Base-by-base conservation (phyloP, 306 rosid species). In the Corylus heterophylla region DNA sequence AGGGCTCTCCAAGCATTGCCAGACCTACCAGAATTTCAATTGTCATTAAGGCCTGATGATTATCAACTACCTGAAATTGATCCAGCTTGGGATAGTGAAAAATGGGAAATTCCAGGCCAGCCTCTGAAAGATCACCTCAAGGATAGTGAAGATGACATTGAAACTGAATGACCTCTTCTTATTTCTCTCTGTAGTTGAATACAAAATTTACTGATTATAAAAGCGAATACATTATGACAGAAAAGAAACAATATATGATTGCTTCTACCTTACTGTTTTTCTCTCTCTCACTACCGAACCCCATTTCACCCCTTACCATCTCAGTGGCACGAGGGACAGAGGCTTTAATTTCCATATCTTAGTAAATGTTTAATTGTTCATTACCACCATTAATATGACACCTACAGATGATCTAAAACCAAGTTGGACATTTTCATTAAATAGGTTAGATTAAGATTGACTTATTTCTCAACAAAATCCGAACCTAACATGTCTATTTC, bases 1-100 rank as follows among this genome's bases (percentile, higher is more conserved):
- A 95, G 99, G 88, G 87, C 71, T 84, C 88, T 91, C 13, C 96
- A 89, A 82, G 71, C 83, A 78, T 82, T 95, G 85, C 99, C 99
- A 45, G 98, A 91, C 8, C 84, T 95, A 69, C 99, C 99, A 50
- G 97, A 95, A 71, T 95, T 95, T 56, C 93, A 93, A 80, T 85
- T 93, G 74, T 95, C 99, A 79, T 79, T 93, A 68, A 88, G 80
- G 35, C 98, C 99, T 18, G 98, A 95, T 74, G 96, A 91, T 14
- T 95, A 86, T 84, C 88, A 81, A 73, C 80, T 93, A 29, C 98
- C 98, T 3, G 89, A 93, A 66, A 80, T 83, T 42, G 91, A 95
- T 83, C 71, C 89, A 79, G 82, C 88, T 69, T 95, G 99, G 99
- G 88, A 88, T 49, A 86, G 76, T 73, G 83, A 82, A 71, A 86